Percentiles rank a stretch among this genome's conserved stretches.
Evolutionary conservation across 805 yeast genomes (phyloP).

Genomic region (Saccharomycopsis sp.): DNA sequence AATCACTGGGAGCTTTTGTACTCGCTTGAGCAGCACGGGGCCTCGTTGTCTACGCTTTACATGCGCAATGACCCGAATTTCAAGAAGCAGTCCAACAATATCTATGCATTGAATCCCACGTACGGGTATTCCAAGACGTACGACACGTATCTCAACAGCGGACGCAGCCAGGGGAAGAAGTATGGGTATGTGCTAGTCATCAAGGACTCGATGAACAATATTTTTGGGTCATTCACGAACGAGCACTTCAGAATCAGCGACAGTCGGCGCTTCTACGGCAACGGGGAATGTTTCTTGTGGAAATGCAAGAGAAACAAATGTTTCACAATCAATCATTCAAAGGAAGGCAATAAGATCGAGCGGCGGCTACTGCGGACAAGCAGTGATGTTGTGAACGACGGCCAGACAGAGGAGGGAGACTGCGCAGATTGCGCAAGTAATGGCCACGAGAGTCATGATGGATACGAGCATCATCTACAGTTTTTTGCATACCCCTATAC

Average conservation of each 20-base stretch:
- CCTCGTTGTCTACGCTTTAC: constrained; percentile 76
- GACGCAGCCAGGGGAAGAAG: constrained; percentile 32
- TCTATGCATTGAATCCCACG: constrained; percentile 24
- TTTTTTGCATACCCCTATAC: constrained; percentile 83
- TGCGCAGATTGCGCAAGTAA: no score
- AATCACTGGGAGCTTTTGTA: constrained; percentile 74
- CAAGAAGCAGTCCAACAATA: constrained; percentile 27
- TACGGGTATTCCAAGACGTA: constrained; percentile 4
- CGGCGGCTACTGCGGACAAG: neutral
- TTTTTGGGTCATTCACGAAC: constrained; percentile 76
- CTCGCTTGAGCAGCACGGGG: constrained; percentile 89
- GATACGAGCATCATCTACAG: constrained; percentile 32
- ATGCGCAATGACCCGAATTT: constrained; percentile 41
- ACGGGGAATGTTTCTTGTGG: constrained; percentile 95
- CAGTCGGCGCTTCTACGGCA: constrained; percentile 73
- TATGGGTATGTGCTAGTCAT: constrained; percentile 73
- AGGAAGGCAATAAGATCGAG: constrained; percentile 10
- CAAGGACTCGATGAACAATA: constrained; percentile 52
- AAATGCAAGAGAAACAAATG: constrained; percentile 42
- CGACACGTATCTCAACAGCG: neutral
- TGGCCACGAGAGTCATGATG: constrained; percentile 17
- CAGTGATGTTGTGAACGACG: neutral
- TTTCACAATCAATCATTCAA: constrained; percentile 20
- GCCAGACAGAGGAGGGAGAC: constrained; percentile 2
- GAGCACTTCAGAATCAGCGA: constrained; percentile 61